A percentile compares a stretch with the other conserved stretches of the same genome.
Evolutionary conservation across 768 basidiomycete species (phyloP).

Genomic region (Rhizopogon rudus): DNA sequence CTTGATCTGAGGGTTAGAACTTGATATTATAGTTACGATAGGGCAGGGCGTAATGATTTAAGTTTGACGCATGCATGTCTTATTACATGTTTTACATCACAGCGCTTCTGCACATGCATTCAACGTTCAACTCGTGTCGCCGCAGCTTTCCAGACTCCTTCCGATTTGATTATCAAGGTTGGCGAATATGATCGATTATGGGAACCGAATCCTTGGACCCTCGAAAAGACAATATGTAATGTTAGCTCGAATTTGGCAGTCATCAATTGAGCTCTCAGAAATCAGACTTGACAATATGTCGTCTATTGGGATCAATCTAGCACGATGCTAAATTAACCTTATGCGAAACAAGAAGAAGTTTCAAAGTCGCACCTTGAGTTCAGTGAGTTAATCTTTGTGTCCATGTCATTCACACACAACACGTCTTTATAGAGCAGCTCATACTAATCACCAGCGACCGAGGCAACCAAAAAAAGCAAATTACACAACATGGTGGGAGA

Average conservation of each 20-base stretch:
- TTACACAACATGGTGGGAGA: slow-evolving; percentile 86
- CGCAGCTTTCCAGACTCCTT: no score
- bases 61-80: no score
- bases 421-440: slow-evolving; percentile 65
- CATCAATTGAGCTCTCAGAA: slow-evolving; percentile 91
- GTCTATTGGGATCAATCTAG: slow-evolving; percentile 84
- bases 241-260: slow-evolving; percentile 40
- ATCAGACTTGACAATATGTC: slow-evolving; percentile 92
- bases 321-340: background rate
- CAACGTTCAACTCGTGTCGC: no score
- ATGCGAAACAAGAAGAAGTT: background rate
- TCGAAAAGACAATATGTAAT: no score
- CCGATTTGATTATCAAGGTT: no score
- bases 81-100: no score
- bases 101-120: no score
- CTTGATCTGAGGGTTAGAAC: no score
- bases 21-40: no score
- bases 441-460: background rate
- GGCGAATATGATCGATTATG: no score
- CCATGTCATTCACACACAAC: slow-evolving; percentile 91
- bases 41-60: no score
- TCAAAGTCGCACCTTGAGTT: slow-evolving; percentile 64
- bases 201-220: no score
- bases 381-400: slow-evolving; percentile 86
- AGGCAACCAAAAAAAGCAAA: background rate